phyloP scores from a whole-genome alignment of 331 rosid genomes.

The Ulmus americana region DNA sequence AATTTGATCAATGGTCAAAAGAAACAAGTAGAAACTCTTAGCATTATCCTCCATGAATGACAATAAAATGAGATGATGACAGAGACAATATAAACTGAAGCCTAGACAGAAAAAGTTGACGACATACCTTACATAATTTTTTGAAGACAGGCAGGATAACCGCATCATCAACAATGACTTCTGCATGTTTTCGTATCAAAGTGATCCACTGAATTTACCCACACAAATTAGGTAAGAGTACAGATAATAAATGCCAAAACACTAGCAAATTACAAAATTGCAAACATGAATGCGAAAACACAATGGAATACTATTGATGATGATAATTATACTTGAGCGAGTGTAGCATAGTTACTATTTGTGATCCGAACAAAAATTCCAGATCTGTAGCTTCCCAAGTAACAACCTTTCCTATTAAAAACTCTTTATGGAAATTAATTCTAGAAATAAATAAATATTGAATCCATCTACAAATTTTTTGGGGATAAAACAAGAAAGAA shows the following conservation, averaged over 20 bases:
- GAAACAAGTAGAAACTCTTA: background rate
- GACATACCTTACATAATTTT: constrained; percentile 67
- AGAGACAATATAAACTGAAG: background rate
- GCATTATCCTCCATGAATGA: background rate
- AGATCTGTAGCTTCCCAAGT: background rate
- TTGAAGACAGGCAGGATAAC: constrained; percentile 51
- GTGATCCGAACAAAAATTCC: too few species aligned
- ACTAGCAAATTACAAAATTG: too few species aligned
- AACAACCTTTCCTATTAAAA: background rate
- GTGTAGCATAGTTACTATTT: too few species aligned
- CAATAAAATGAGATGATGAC: background rate
- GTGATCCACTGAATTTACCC: constrained; percentile 74
- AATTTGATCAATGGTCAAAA: background rate
- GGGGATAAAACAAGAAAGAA: background rate
- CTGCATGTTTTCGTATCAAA: constrained; percentile 76
- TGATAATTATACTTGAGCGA: too few species aligned
- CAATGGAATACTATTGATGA: too few species aligned
- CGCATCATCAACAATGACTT: constrained; percentile 66
- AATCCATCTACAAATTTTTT: background rate
- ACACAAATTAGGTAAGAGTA: constrained; percentile 26
- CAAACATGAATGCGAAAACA: too few species aligned
- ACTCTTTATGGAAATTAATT: background rate
- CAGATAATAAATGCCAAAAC: background rate
- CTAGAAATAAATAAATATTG: background rate
- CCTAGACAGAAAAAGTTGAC: constrained; percentile 2